These are phyloP conservation scores for Aspergillus ibericus DNA, from an alignment of 2,329 filamentous ascomycete species.

Conservation along the genomic window DNA sequence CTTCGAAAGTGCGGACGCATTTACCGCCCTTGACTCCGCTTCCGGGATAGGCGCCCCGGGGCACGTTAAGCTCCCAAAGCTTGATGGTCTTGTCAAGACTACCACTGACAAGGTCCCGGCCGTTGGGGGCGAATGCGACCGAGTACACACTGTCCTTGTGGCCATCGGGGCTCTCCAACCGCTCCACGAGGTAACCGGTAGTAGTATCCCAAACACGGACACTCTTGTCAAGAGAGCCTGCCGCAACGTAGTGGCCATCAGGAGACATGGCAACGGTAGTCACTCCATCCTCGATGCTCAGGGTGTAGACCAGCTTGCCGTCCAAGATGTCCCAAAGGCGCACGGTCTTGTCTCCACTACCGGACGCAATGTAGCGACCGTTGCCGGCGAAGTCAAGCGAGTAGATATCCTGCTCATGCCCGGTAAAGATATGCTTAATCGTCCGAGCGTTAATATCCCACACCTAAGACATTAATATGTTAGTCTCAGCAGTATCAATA, in stretches of 20 bases:
- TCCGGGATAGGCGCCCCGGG: slow-evolving; percentile 65
- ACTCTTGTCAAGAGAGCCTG: slow-evolving; percentile 94
- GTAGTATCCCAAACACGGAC: slow-evolving; percentile 95
- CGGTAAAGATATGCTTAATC: slow-evolving; percentile 91
- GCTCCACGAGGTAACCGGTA: slow-evolving; percentile 81
- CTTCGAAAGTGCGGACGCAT: slow-evolving; percentile 95
- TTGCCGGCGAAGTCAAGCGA: slow-evolving; percentile 93
- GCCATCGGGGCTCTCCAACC: slow-evolving; percentile 86
- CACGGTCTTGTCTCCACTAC: slow-evolving; percentile 90
- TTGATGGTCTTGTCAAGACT: slow-evolving; percentile 98
- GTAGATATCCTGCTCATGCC: slow-evolving; percentile 98
- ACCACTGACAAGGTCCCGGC: slow-evolving; percentile 88
- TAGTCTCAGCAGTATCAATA: neutral
- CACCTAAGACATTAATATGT: slow-evolving; percentile 58
- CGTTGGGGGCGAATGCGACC: slow-evolving; percentile 92
- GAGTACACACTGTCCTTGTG: slow-evolving; percentile 98
- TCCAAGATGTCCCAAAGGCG: slow-evolving; percentile 94
- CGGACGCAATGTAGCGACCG: slow-evolving; percentile 90
- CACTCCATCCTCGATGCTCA: slow-evolving; percentile 94
- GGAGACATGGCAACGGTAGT: slow-evolving; percentile 97
- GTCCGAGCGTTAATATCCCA: slow-evolving; percentile 86
- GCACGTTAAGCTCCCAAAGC: slow-evolving; percentile 90
- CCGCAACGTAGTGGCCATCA: slow-evolving; percentile 89
- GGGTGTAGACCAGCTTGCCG: slow-evolving; percentile 75
- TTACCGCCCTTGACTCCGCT: slow-evolving; percentile 78